Conservation (phyloP, 31 red algal species). For the Odonthalia washingtoniensis region DNA sequence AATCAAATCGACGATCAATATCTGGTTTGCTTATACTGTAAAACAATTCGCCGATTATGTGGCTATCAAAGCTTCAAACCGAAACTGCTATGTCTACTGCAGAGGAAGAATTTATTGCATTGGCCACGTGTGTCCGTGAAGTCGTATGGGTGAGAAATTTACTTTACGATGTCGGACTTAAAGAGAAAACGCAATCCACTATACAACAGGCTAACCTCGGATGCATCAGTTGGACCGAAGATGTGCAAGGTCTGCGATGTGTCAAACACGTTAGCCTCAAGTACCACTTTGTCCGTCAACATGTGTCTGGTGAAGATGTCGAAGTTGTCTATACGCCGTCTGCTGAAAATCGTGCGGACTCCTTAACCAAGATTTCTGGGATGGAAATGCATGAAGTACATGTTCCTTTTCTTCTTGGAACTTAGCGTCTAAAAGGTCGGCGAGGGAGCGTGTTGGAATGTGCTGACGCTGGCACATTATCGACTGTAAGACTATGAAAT, state of each 20-base stretch:
- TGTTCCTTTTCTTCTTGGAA: too few species aligned
- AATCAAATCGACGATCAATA: too few species aligned
- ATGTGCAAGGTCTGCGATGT: conserved; percentile 5
- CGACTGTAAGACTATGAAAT: too few species aligned
- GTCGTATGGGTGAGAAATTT: conserved; percentile 25
- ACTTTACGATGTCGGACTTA: conserved; percentile 4
- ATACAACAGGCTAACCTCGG: conserved; percentile 37
- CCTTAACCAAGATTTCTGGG: conserved; percentile 15
- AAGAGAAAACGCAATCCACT: neutral
- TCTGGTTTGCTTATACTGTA: too few species aligned
- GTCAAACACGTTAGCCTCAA: conserved; percentile 38
- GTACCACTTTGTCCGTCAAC: conserved; percentile 21
- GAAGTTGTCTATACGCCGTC: conserved; percentile 8
- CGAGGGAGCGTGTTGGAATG: too few species aligned
- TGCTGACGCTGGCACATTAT: too few species aligned
- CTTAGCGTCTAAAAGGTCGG: too few species aligned
- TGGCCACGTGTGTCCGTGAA: conserved; percentile 13
- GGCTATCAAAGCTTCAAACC: conserved; percentile 23
- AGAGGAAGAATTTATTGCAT: conserved; percentile 26
- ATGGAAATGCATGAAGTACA: too few species aligned
- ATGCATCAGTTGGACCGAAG: conserved; percentile 18
- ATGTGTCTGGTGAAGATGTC: neutral
- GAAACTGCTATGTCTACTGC: conserved; percentile 21
- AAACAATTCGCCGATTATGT: too few species aligned
- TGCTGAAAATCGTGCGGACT: conserved; percentile 18